Conservation (phyloP, 345 rosid species). For the Syzygium aromaticum region DNA sequence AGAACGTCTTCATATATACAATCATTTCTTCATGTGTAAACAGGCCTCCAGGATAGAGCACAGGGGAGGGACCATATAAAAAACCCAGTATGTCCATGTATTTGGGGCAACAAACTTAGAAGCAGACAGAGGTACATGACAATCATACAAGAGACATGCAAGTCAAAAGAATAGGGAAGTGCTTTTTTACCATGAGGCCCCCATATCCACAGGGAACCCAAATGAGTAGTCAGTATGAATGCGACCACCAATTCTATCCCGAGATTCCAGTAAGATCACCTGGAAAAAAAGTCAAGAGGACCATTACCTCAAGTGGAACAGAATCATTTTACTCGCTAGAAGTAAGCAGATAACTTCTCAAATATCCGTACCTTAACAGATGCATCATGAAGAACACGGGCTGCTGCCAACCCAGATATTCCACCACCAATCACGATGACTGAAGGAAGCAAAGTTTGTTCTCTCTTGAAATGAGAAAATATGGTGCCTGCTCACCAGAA, state of each 20-base stretch:
- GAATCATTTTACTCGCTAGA: background rate
- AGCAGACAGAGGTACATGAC: background rate
- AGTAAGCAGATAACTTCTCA: background rate
- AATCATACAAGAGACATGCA: background rate
- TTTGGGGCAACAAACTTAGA: background rate
- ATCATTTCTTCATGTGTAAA: background rate
- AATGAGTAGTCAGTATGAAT: conserved; percentile 84
- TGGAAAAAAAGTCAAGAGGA: conserved; percentile 6
- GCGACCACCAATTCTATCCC: conserved; percentile 87
- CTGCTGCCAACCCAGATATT: conserved; percentile 87
- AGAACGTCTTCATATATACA: background rate
- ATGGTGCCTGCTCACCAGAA: conserved; percentile 19
- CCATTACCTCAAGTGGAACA: background rate
- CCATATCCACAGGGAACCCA: conserved; percentile 91
- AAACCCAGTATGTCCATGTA: background rate
- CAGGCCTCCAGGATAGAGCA: background rate
- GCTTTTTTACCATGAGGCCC: conserved; percentile 62
- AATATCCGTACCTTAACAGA: conserved; percentile 43
- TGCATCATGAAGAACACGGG: conserved; percentile 57
- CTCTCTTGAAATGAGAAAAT: conserved; percentile 29
- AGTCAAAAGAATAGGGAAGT: background rate
- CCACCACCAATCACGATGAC: conserved; percentile 88
- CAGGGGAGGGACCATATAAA: background rate
- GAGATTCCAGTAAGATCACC: conserved; percentile 78
- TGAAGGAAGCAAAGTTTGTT: conserved; percentile 38